Percentiles rank a stretch among this genome's conserved stretches.
phyloP scores from a whole-genome alignment of 441 rosid species.

The Pelargonium fulgidum region DNA sequence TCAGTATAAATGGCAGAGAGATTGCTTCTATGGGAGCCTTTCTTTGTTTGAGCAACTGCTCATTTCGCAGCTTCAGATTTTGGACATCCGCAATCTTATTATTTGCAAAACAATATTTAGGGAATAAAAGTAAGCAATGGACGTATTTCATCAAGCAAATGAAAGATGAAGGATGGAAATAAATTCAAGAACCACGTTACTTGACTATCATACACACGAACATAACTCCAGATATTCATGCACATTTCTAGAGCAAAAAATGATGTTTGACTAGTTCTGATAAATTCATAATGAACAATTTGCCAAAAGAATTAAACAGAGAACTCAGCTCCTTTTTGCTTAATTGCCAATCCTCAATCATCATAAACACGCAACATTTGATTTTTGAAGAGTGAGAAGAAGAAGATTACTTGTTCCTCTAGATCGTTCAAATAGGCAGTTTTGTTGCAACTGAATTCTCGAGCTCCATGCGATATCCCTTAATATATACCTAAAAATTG shows the following conservation, averaged over 20 bases:
- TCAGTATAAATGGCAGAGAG: constrained; percentile 48
- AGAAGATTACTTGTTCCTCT: constrained; percentile 38
- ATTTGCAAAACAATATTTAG: too few species aligned
- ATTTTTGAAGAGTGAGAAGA: not conserved
- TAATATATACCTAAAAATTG: constrained; percentile 15
- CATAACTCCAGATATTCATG: too few species aligned
- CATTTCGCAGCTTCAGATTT: constrained; percentile 37
- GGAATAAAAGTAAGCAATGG: too few species aligned
- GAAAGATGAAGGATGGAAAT: not conserved
- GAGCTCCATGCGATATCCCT: constrained; percentile 30
- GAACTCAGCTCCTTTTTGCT: too few species aligned
- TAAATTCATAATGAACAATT: too few species aligned
- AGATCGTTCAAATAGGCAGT: constrained; percentile 47
- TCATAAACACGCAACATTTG: too few species aligned
- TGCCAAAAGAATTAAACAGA: too few species aligned
- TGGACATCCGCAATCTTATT: constrained; percentile 27
- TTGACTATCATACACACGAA: too few species aligned
- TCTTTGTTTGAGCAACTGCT: constrained; percentile 33
- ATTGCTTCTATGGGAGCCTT: constrained; percentile 34
- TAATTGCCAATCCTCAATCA: too few species aligned
- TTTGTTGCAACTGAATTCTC: constrained; percentile 34
- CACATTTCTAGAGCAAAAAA: too few species aligned
- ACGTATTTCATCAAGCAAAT: not conserved
- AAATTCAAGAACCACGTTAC: too few species aligned
- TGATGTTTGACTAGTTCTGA: too few species aligned